phyloP scores from a whole-genome alignment of 1,284 basidiomycete genomes.

The Marasmius sp. region DNA sequence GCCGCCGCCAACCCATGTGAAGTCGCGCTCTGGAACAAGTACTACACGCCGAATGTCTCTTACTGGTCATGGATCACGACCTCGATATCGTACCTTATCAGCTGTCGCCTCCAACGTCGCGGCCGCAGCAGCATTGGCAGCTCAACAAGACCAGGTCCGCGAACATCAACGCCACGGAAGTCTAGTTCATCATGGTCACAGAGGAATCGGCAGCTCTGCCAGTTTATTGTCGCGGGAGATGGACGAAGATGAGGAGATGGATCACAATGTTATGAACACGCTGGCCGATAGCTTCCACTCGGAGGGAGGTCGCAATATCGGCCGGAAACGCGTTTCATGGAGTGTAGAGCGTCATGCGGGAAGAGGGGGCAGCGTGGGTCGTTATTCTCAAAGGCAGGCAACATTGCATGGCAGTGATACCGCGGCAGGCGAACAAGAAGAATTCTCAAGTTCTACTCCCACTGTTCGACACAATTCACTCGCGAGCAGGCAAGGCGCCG shows the following conservation, averaged over 20 bases:
- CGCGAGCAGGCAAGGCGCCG: slow-evolving; percentile 61
- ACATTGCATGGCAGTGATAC: neutral
- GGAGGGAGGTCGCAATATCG: slow-evolving; percentile 48
- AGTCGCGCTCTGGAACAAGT: slow-evolving; percentile 40
- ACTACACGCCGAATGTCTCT: slow-evolving; percentile 40
- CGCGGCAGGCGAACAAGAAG: slow-evolving; percentile 23
- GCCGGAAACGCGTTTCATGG: slow-evolving; percentile 63
- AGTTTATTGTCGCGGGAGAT: slow-evolving; percentile 27
- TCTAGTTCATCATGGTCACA: slow-evolving; percentile 15
- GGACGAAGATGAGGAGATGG: slow-evolving; percentile 45
- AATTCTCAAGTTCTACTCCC: slow-evolving; percentile 20
- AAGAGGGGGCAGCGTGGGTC: slow-evolving; percentile 43
- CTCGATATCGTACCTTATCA: slow-evolving; percentile 68
- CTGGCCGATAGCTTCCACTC: slow-evolving; percentile 74
- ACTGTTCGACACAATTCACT: slow-evolving; percentile 47
- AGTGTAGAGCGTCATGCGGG: slow-evolving; percentile 55
- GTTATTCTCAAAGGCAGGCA: slow-evolving; percentile 21
- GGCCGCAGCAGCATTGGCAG: slow-evolving; percentile 61
- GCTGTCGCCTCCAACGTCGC: slow-evolving; percentile 68
- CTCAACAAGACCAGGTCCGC: slow-evolving; percentile 49
- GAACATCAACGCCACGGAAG: slow-evolving; percentile 20
- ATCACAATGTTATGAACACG: slow-evolving; percentile 50
- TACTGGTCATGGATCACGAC: slow-evolving; percentile 42
- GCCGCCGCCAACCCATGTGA: slow-evolving; percentile 29
- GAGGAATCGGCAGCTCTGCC: slow-evolving; percentile 23